Evolutionary conservation across 2,329 filamentous ascomycete species (phyloP), one percentile per base, ranked within the genome.

Genomic region (Malbranchea zuffiana): DNA sequence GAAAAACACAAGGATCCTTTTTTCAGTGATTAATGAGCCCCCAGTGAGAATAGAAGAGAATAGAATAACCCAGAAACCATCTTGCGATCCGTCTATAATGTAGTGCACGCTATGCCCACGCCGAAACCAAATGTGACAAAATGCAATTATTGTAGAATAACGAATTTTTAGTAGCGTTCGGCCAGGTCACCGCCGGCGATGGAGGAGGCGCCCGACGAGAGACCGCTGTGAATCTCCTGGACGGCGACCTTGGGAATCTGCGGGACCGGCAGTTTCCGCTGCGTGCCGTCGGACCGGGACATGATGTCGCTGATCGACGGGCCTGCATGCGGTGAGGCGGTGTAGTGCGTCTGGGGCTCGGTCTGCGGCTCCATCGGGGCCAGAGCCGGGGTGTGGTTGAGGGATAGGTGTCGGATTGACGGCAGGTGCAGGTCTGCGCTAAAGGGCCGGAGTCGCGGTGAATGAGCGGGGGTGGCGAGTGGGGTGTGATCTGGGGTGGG

Each of bases 401-500:
- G 63, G 20, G 75, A 77, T 37, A 82, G 61, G 50, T 82, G 75
- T 44, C 90, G 80, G 50, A 98, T 77, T 28, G 83, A 85, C 20
- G 90, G 88, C 37, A 96, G 70, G 59, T 95, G 87, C 50, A 88
- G 71, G 47, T 81, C 78, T 44, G 71, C 67, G 39, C 71, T 74
- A 53, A 82, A 80, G 3, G 88, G 84, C 43, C 87, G 75, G 48
- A 98, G 71, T 28, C 90, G 83, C 35, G 90, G 90, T 12, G 87
- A 95, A 61, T 96, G 90, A 28, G 87, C 88, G 3, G 88, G 88
- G 4, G 88, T 98, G 18, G 87, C 88, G 39, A 96, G 77, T n/a
- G 88, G 88, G n/a, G 90, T 96, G 67, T 95, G 87, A 54, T 96
- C 88, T 7, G 88, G 90, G 1, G 88, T 98, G 3, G 88, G 90